These are phyloP conservation scores for Leucoagaricus sp. DNA, from an alignment of 1,284 basidiomycete species.

Conservation along the genomic window DNA sequence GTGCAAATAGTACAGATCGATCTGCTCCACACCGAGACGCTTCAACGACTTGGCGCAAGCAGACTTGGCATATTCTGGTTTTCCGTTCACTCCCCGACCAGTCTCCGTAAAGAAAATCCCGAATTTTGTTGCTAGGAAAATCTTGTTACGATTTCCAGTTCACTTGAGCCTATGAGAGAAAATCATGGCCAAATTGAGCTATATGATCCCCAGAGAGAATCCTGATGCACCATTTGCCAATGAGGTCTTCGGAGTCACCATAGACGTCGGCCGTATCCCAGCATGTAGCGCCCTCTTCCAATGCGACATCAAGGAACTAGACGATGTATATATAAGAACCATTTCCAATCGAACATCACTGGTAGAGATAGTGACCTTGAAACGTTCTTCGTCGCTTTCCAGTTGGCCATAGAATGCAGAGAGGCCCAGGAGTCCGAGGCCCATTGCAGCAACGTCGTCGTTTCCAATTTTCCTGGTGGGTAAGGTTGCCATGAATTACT, in stretches of 20 bases:
- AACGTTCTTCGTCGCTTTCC: conserved; percentile 34
- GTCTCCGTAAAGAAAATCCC: conserved; percentile 28
- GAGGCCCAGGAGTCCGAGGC: conserved; percentile 36
- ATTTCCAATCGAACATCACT: not conserved
- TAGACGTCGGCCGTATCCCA: not conserved
- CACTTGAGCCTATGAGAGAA: conserved; percentile 37
- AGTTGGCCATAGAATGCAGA: conserved; percentile 31
- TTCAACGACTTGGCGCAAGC: conserved; percentile 31
- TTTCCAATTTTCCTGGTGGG: conserved; percentile 14
- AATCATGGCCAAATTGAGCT: no score
- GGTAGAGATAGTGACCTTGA: conserved; percentile 26
- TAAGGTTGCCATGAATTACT: not conserved
- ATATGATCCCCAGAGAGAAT: no score
- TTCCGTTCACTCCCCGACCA: conserved; percentile 23
- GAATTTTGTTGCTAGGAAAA: conserved; percentile 56
- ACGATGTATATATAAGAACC: not conserved
- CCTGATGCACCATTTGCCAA: conserved; percentile 37
- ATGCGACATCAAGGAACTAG: not conserved
- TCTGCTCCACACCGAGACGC: conserved; percentile 32
- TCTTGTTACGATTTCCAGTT: conserved; percentile 44
- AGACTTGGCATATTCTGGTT: conserved; percentile 36
- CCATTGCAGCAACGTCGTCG: conserved; percentile 30
- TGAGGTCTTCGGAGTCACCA: not conserved
- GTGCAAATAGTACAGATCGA: conserved; percentile 38
- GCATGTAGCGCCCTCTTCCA: not conserved